phyloP scores from a whole-genome alignment of 768 basidiomycete species.

The Rhodocollybia butyracea region DNA sequence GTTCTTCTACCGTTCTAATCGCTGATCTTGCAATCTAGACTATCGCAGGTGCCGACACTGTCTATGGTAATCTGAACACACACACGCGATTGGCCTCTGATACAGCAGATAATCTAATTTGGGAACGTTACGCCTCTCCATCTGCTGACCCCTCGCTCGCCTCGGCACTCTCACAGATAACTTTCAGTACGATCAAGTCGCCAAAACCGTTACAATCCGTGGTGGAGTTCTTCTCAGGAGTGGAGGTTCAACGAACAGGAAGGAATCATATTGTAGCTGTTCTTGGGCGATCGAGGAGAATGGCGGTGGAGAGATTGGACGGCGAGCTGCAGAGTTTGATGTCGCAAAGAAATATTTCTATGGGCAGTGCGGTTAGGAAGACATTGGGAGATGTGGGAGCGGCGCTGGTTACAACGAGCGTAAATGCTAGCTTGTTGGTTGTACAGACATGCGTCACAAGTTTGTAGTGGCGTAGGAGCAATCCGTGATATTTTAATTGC shows the following conservation, averaged over 20 bases:
- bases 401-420: conserved; percentile 55
- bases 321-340: conserved; percentile 55
- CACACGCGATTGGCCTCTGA: conserved; percentile 69
- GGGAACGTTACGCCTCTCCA: conserved; percentile 57
- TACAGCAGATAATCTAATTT: conserved; percentile 78
- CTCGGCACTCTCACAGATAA: conserved; percentile 57
- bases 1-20: neutral
- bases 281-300: conserved; percentile 69
- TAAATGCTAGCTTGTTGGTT: conserved; percentile 49
- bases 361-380: conserved; percentile 56
- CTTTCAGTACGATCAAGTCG: conserved; percentile 51
- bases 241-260: conserved; percentile 22
- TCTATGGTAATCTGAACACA: conserved; percentile 65
- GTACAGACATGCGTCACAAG: conserved; percentile 39
- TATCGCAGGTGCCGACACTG: conserved; percentile 58
- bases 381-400: conserved; percentile 77
- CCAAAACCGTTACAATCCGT: conserved; percentile 55
- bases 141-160: conserved; percentile 23
- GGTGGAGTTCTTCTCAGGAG: conserved; percentile 36
- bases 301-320: conserved; percentile 58
- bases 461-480: too few relatives aligned
- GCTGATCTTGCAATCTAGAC: conserved; percentile 29
- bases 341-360: conserved; percentile 35
- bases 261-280: conserved; percentile 59
- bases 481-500: too few relatives aligned